Base-by-base conservation (phyloP, 148 eudicot genomes). In the Cornus controversa region DNA sequence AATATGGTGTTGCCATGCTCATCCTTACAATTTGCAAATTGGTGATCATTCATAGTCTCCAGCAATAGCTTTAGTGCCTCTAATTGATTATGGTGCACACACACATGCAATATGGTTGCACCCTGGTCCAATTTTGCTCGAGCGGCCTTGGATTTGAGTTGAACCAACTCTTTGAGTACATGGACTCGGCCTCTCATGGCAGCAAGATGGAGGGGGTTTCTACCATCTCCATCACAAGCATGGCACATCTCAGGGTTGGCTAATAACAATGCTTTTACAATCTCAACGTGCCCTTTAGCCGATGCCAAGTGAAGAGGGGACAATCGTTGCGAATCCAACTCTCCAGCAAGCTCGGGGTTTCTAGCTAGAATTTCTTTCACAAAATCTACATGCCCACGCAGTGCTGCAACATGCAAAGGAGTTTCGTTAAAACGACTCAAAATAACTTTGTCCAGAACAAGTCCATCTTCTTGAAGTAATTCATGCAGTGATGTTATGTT, bases 291-390 rank as follows among this genome's bases (percentile, higher is more conserved):
- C 16, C 87, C 86, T 54, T 80, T 84, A 0, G 77, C 77, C 3
- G 89, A 73, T 10, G 91, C 81, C 40, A 84, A 29, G 47, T 88
- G 87, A 27, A 86, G 86, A 16, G 87, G 82, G 8, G 86, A 71
- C 66, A 72, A 83, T 67, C 77, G 16, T 10, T 24, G 42, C 27
- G 69, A 69, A 67, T 76, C 65, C 25, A 66, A 16, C 8, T 26
- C 65, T 18, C 15, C 64, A 1, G 78, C 78, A 6, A 76, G 78
- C 36, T 50, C 78, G 1, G 65, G 65, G 27, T 69, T 66, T 20
- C 16, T 0, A 13, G 28, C 36, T 37, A 67, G 27, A 25, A 76
- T 60, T 50, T 15, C 20, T 27, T 5, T 20, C 0, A 22, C 72
- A 10, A 76, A 29, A 1, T 47, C 65, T 5, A 0, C 3, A 16